Base-by-base conservation (phyloP, 495 filamentous ascomycete genomes). In the Trichoderma erinaceum region DNA sequence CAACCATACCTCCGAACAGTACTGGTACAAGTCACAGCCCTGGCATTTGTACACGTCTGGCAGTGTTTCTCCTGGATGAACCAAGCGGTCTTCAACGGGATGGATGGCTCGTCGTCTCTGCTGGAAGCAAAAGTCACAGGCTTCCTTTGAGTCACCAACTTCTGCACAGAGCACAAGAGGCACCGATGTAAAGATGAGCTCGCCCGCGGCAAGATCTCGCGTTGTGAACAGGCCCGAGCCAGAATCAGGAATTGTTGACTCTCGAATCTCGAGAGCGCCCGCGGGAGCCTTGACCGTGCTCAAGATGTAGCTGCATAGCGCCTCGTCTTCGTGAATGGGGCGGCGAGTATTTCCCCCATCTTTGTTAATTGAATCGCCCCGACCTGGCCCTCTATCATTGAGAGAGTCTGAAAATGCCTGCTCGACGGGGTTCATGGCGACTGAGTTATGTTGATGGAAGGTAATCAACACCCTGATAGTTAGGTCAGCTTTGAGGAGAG, bases 51-150 rank as follows among this genome's bases (percentile, higher is more conserved):
- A 25, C 0, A 61, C 23, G 10, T 23, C 23, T 13, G 56, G 56
- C 27, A 61, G 1, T 1, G 13, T 13, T 25, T 61, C 56, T 12
- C 56, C 56, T 11, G 23, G 56, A 12, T 18, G 23, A 21, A 32
- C 23, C 11, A 61, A 16, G 25, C 56, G 56, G 25, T 18, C 25
- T 12, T 61, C 56, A 4, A 23, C 16, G n/a, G 56, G 56, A 15
- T 61, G 56, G n/a, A 61, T 15, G 27, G 27, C 27, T 13, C 27
- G 27, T 32, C 56, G 56, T 10, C 27, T 61, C 23, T 61, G 56
- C 56, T 32, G 56, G 56, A 29, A 61, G 25, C 56, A 61, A 29
- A 61, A 61, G 23, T 61, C 56, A 21, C 56, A 61, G 0, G 56
- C 56, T 32, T 61, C 56, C 23, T 15, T 61, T 11, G 4, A 4